Evolutionary conservation across 2,329 filamentous ascomycete species (phyloP).

Genomic region (Endocalyx cinctus): DNA sequence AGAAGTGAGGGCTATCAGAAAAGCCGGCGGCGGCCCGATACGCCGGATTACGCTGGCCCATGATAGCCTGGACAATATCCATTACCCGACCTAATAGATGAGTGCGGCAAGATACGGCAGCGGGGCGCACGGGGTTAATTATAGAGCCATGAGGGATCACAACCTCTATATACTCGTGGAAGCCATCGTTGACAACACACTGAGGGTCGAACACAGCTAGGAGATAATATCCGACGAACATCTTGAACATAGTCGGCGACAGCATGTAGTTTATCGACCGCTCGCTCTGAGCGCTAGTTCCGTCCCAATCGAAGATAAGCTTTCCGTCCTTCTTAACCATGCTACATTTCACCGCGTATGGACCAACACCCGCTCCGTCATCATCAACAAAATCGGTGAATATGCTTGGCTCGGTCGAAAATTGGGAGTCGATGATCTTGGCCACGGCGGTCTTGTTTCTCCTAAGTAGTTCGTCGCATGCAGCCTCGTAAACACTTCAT

Average conservation of each 20-base stretch:
- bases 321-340: conserved; percentile 37
- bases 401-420: conserved; percentile 33
- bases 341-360: conserved; percentile 41
- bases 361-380: conserved; percentile 39
- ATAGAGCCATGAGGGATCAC: conserved; percentile 40
- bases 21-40: conserved; percentile 46
- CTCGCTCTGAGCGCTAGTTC: conserved; percentile 42
- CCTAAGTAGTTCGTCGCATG: conserved; percentile 37
- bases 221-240: conserved; percentile 42
- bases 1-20: conserved; percentile 45
- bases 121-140: conserved; percentile 40
- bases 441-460: conserved; percentile 40
- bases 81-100: conserved; percentile 43
- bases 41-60: conserved; percentile 40
- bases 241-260: conserved; percentile 45
- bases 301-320: conserved; percentile 43
- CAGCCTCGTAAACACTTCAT: conserved; percentile 36
- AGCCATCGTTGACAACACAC: conserved; percentile 45
- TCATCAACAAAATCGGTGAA: conserved; percentile 48
- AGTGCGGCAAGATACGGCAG: conserved; percentile 41
- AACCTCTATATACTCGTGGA: conserved; percentile 45
- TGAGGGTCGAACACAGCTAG: conserved; percentile 44
- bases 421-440: conserved; percentile 40
- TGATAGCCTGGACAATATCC: conserved; percentile 44
- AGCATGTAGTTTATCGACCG: conserved; percentile 45